Evolutionary conservation across 129 eudicot species (phyloP).

Genomic region (Helianthus annuus): HanXRQr2.0-SUNRISE NC_035448.2:32862461-32862960

Average conservation of each 20-base stretch:
- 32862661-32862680: slow-evolving; percentile 96
- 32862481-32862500: slow-evolving; percentile 77
- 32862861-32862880: no score
- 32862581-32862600: neutral
- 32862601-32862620: neutral
- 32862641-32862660: slow-evolving; percentile 77
- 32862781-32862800: slow-evolving; percentile 3
- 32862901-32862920: no score
- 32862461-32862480: slow-evolving; percentile 25
- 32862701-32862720: slow-evolving; percentile 99
- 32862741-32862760: neutral
- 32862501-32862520: slow-evolving; percentile 95
- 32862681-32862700: slow-evolving; percentile 95
- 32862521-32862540: slow-evolving; percentile 85
- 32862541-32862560: slow-evolving; percentile 92
- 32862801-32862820: slow-evolving; percentile 9
- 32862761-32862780: neutral
- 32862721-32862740: slow-evolving; percentile 91
- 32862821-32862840: neutral
- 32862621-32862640: slow-evolving; percentile 3
- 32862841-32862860: neutral
- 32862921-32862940: no score
- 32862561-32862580: slow-evolving; percentile 63
- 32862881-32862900: no score
- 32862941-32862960: no score